Evolutionary conservation across 2,329 filamentous ascomycete species (phyloP).

Genomic region (Chaetomium strumarium): DNA sequence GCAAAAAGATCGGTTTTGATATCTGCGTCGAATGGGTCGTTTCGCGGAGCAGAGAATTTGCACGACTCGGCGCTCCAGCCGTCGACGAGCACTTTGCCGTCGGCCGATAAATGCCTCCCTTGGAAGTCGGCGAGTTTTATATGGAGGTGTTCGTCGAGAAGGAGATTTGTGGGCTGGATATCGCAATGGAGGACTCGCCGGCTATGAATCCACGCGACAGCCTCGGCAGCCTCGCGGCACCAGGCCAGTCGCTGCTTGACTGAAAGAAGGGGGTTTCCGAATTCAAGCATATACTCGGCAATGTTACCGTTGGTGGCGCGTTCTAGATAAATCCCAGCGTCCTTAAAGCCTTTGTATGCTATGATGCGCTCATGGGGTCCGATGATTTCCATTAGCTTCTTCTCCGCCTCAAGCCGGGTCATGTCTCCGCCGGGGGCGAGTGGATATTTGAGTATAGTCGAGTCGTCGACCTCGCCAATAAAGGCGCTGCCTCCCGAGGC

Average conservation of each 20-base stretch:
- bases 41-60: not conserved
- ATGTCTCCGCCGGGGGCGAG: not conserved
- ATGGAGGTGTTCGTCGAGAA: slow-evolving; percentile 1
- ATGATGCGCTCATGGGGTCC: not conserved
- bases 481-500: not conserved
- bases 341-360: not conserved
- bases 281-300: not conserved
- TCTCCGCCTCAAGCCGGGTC: not conserved
- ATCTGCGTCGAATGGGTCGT: not conserved
- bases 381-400: not conserved
- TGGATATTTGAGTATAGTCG: not conserved
- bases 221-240: slow-evolving; percentile 1
- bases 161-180: not conserved
- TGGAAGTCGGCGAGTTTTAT: slow-evolving; percentile 5
- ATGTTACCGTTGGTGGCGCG: not conserved
- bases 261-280: not conserved
- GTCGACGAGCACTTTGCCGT: not conserved
- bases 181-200: not conserved
- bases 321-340: not conserved
- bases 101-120: not conserved
- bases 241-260: slow-evolving; percentile 1
- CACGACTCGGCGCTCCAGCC: not conserved
- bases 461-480: slow-evolving; percentile 1
- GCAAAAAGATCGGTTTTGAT: not conserved
- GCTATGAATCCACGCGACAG: slow-evolving; percentile 1